phyloP scores from a whole-genome alignment of 2,329 filamentous ascomycete species.

The Colletotrichum neosansevieriae region DNA sequence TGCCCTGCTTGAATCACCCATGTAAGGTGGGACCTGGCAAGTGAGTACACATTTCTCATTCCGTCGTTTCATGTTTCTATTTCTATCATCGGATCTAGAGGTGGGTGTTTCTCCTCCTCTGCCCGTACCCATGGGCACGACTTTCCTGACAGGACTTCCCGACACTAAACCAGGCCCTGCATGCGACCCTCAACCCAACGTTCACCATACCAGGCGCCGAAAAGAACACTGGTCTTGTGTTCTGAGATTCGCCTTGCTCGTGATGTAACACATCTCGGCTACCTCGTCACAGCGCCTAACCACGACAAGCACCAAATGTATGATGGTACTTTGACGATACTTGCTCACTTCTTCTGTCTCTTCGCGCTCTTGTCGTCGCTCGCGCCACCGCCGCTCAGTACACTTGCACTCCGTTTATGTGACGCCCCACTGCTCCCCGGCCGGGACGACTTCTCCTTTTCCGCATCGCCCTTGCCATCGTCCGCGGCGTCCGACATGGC shows the following conservation, averaged over 20 bases:
- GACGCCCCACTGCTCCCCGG: slow-evolving; percentile 55
- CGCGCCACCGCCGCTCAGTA: slow-evolving; percentile 68
- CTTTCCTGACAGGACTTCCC: background rate
- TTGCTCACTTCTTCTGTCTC: slow-evolving; percentile 65
- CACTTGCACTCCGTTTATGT: slow-evolving; percentile 87
- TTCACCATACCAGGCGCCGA: background rate
- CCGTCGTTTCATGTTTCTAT: slow-evolving; percentile 27
- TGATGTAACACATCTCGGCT: slow-evolving; percentile 7
- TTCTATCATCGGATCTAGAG: slow-evolving; percentile 25
- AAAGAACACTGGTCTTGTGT: background rate
- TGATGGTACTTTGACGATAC: slow-evolving; percentile 44
- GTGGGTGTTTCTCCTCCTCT: slow-evolving; percentile 5
- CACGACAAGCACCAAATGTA: slow-evolving; percentile 32
- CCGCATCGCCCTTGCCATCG: slow-evolving; percentile 42
- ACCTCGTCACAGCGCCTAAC: slow-evolving; percentile 39
- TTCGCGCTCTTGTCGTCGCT: slow-evolving; percentile 74
- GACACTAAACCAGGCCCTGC: background rate
- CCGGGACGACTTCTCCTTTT: slow-evolving; percentile 48
- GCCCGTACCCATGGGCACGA: slow-evolving; percentile 10
- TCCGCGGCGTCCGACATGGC: slow-evolving; percentile 22
- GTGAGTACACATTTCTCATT: background rate
- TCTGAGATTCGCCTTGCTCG: background rate
- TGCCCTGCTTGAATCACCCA: slow-evolving; percentile 2
- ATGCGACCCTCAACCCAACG: background rate
- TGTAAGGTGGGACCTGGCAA: background rate